Conservation (phyloP, 352 stramenopile species). For the Phytophthora citricola region DNA sequence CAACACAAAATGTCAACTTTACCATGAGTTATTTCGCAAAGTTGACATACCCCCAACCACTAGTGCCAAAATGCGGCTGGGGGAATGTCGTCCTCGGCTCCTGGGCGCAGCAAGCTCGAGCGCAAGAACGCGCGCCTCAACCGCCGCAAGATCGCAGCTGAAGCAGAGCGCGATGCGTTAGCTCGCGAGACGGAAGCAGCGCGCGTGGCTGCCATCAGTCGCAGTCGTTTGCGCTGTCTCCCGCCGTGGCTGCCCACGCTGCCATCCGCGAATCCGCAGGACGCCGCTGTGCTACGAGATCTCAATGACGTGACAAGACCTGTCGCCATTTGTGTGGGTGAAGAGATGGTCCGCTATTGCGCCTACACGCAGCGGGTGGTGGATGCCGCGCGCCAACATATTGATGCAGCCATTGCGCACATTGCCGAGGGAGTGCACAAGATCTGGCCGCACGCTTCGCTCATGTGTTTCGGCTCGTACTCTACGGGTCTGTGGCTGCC, state of each 20-base stretch:
- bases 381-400: conserved; percentile 53
- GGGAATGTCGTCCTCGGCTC: conserved; percentile 3
- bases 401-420: conserved; percentile 77
- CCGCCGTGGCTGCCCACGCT: conserved; percentile 41
- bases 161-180: conserved; percentile 27
- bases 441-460: conserved; percentile 78
- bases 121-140: conserved; percentile 50
- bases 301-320: conserved; percentile 31
- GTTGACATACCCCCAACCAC: conserved; percentile 21
- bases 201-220: conserved; percentile 36
- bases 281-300: conserved; percentile 22
- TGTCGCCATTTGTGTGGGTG: conserved; percentile 42
- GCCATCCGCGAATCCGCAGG: conserved; percentile 23
- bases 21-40: background rate
- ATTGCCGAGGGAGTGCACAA: conserved; percentile 67
- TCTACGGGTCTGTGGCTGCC: conserved; percentile 89
- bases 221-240: conserved; percentile 35
- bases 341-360: conserved; percentile 73
- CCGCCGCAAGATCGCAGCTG: conserved; percentile 43
- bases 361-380: conserved; percentile 71
- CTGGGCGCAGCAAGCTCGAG: conserved; percentile 47
- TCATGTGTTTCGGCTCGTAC: conserved; percentile 87
- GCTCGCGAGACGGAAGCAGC: conserved; percentile 35
- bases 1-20: background rate
- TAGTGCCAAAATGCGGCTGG: background rate